Evolutionary conservation across 352 stramenopile species (phyloP).

Genomic region (Globisporangium rhizosaccharum): DNA sequence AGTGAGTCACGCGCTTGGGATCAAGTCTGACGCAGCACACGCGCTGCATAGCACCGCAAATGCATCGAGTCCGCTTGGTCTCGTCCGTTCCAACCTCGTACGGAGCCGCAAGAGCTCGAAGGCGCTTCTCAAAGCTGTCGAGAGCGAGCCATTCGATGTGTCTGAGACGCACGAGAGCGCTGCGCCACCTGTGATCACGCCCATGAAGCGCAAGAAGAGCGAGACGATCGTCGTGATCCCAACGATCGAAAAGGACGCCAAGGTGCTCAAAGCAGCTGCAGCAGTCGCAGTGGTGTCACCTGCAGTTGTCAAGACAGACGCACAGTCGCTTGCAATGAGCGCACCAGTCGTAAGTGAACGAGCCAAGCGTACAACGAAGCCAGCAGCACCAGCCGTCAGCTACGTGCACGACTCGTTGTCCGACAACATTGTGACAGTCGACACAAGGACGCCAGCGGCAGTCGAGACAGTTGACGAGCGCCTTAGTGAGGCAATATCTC

Average conservation of each 20-base stretch:
- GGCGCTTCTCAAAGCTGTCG: not conserved
- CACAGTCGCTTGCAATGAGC: not conserved
- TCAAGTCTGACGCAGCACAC: not conserved
- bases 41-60: not conserved
- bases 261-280: not conserved
- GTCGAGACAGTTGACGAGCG: too few relatives aligned
- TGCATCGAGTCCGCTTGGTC: not conserved
- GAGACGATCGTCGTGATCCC: conserved; percentile 15
- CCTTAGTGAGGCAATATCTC: too few relatives aligned
- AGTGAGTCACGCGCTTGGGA: not conserved
- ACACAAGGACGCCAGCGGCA: too few relatives aligned
- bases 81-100: not conserved
- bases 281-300: not conserved
- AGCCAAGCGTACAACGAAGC: not conserved
- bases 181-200: not conserved
- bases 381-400: not conserved
- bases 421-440: too few relatives aligned
- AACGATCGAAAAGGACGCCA: conserved; percentile 15
- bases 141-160: not conserved
- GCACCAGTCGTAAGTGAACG: not conserved
- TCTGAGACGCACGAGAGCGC: not conserved
- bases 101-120: not conserved
- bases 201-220: conserved; percentile 8
- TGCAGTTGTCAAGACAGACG: not conserved
- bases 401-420: not conserved